phyloP scores from a whole-genome alignment of 73 alveolate genomes.

The Blepharisma stoltei region DNA sequence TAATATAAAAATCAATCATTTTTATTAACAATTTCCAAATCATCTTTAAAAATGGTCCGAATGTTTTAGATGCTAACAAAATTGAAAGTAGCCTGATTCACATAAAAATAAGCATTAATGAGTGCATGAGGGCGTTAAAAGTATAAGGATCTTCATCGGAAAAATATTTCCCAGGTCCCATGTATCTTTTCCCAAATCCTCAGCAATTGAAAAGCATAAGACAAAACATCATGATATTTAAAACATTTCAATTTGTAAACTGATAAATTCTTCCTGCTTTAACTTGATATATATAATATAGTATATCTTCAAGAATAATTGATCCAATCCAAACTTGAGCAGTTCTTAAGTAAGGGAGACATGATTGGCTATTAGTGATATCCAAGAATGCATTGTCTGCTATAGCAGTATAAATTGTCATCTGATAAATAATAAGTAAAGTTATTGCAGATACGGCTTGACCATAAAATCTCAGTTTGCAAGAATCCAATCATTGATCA shows the following conservation, averaged over 20 bases:
- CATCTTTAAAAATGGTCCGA: no score
- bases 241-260: neutral
- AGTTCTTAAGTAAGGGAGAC: neutral
- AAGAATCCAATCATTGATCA: slow-evolving; percentile 43
- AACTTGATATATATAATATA: slow-evolving; percentile 37
- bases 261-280: slow-evolving; percentile 30
- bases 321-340: slow-evolving; percentile 40
- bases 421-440: slow-evolving; percentile 35
- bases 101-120: no score
- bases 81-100: no score
- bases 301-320: slow-evolving; percentile 34
- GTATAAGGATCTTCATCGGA: no score
- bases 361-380: neutral
- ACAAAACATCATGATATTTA: neutral
- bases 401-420: slow-evolving; percentile 39
- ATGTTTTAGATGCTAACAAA: no score
- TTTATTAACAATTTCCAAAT: no score
- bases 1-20: no score
- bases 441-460: slow-evolving; percentile 32
- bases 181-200: no score
- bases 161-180: no score
- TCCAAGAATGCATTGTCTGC: slow-evolving; percentile 32
- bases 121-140: no score
- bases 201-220: slow-evolving; percentile 16
- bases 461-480: slow-evolving; percentile 41